Base-by-base conservation (phyloP, 257 asterid genomes). In the Capsicum pubescens region DNA sequence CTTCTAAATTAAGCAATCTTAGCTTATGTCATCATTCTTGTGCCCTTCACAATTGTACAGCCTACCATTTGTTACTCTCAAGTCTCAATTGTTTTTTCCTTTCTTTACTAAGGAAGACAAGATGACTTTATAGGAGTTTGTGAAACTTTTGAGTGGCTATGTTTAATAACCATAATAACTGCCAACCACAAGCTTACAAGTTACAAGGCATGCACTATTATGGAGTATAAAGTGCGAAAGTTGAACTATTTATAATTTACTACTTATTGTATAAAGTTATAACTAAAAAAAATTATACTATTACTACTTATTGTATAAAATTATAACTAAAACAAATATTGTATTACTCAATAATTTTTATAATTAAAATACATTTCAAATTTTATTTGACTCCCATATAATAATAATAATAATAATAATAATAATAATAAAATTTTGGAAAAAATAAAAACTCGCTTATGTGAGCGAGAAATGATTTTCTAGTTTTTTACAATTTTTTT, bases 161-260 rank as follows among this genome's bases (percentile, higher is more conserved):
- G 46, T 21, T 58, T 74, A 71, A 60, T 70, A 87, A 87, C 88
- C 76, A 85, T 54, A 83, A 70, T 79, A 83, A 70, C 85, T 63
- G 67, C 85, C 88, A 44, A 72, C 59, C 32, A 50, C 81, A 81
- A 58, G 55, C 76, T 80, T 44, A 67, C 46, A 54, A 15, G 26
- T 77, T 46, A 70, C 26, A 32, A 7, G 8, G 12, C 19, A 26
- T 26, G 52, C n/a, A 26, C 32, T 14, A 71, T 17, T n/a, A 50
- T 71, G 79, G n/a, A 71, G 39, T 71, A 48, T 74, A 74, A 74
- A 32, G 74, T 67, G n/a, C 74, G 13, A 67, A 67, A 26, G 71
- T 64, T 63, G 10, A 21, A 11, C 16, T 63, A 21, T 63, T 61
- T 63, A 26, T 9, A 63, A 11, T 17, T 70, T 42, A 39, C 32